Conservation (phyloP, 73 alveolate genomes). For the Durusdinium trenchii region DNA sequence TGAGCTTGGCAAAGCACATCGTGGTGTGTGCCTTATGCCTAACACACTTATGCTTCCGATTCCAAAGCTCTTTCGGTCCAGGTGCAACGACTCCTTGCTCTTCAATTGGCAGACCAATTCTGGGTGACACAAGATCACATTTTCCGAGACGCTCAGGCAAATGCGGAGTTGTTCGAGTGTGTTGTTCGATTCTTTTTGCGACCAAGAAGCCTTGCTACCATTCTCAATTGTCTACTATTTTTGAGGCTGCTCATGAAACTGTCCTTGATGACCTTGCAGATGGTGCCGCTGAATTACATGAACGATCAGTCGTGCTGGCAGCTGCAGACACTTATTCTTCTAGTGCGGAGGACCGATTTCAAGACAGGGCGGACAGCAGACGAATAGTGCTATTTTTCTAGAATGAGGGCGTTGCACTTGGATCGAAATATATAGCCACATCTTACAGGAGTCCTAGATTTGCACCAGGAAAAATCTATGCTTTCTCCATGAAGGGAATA, state of each 20-base stretch:
- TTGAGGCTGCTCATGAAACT: conserved; percentile 21
- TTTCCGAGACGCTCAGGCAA: conserved; percentile 26
- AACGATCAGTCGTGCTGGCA: neutral
- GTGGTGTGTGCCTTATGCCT: conserved; percentile 6
- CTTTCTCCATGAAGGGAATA: too few species aligned
- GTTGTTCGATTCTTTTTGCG: too few species aligned
- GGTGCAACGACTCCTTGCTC: conserved; percentile 54
- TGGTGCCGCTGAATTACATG: neutral
- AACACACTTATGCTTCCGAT: neutral
- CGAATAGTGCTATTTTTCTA: too few species aligned
- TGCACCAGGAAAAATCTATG: too few species aligned
- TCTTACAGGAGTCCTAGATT: too few species aligned
- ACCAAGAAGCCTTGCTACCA: neutral
- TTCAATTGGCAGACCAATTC: conserved; percentile 42
- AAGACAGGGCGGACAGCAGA: too few species aligned
- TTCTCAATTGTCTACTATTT: neutral
- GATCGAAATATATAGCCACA: too few species aligned
- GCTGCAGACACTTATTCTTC: too few species aligned
- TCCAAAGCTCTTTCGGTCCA: neutral
- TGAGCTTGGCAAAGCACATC: conserved; percentile 58
- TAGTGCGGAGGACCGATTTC: too few species aligned
- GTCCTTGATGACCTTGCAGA: conserved; percentile 34
- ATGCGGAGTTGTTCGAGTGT: neutral
- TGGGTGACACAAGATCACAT: neutral
- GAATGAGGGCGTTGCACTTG: too few species aligned